Conservation (phyloP, 1,139 yeast species). For the Hemisphaericaspora lyxosophila region DNA sequence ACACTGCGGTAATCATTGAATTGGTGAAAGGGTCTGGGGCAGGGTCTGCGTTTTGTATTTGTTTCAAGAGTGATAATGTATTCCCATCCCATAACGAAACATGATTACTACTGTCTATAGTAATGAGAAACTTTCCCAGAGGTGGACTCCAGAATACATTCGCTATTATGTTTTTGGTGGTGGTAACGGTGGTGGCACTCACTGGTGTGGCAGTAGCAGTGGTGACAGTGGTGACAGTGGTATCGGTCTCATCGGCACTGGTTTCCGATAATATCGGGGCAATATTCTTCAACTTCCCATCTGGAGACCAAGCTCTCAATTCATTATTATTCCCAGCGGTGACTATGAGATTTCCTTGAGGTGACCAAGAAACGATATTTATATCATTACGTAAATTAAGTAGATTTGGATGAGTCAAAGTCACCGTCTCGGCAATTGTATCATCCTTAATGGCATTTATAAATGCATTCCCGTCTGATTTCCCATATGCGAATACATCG, state of each 20-base stretch:
- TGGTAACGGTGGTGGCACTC: conserved; percentile 8
- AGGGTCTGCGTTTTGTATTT: conserved; percentile 18
- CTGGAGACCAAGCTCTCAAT: conserved; percentile 65
- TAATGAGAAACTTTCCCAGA: conserved; percentile 35
- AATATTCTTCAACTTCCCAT: conserved; percentile 63
- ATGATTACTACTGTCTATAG: conserved; percentile 32
- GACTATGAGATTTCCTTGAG: conserved; percentile 54
- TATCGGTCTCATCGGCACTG: not conserved
- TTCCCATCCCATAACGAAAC: conserved; percentile 42
- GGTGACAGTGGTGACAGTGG: not conserved
- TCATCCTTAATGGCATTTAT: conserved; percentile 34
- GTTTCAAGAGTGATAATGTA: conserved; percentile 32
- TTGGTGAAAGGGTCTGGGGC: too few species aligned
- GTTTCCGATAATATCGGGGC: conserved; percentile 21
- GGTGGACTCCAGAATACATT: conserved; percentile 36
- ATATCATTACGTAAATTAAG: conserved; percentile 25
- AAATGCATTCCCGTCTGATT: conserved; percentile 33
- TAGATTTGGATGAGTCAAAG: conserved; percentile 33
- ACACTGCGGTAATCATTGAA: conserved; percentile 47
- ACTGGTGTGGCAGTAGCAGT: not conserved
- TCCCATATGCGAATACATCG: conserved; percentile 41
- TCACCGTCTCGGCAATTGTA: conserved; percentile 34
- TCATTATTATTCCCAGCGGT: conserved; percentile 67
- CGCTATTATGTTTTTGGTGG: conserved; percentile 17
- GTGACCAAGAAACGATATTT: conserved; percentile 61